A percentile compares a stretch with the other conserved stretches of the same genome.
Evolutionary conservation across 495 filamentous ascomycete species (phyloP).

Genomic region (Penicillium coprophilum): DNA sequence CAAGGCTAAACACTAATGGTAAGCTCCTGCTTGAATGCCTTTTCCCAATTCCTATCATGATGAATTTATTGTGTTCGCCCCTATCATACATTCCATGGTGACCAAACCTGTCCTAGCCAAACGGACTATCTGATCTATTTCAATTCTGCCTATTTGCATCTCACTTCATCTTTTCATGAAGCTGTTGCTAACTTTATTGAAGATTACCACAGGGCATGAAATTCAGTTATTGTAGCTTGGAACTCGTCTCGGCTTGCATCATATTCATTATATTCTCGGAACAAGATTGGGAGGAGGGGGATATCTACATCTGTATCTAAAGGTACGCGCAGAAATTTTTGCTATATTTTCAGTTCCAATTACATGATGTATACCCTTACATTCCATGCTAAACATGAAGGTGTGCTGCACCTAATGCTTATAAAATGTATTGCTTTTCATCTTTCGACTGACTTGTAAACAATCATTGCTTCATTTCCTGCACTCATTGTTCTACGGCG

Average conservation of each 20-base stretch:
- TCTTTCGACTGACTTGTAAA: conserved; percentile 81
- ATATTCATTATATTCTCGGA: background rate
- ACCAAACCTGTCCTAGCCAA: conserved; percentile 89
- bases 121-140: conserved; percentile 71
- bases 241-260: background rate
- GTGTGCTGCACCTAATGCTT: conserved; percentile 63
- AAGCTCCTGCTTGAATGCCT: conserved; percentile 24
- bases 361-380: conserved; percentile 66
- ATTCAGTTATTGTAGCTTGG: background rate
- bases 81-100: conserved; percentile 87
- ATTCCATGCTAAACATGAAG: conserved; percentile 95
- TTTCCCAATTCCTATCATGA: conserved; percentile 55
- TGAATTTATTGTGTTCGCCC: conserved; percentile 85
- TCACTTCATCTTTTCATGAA: conserved; percentile 16
- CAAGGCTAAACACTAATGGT: conserved; percentile 37
- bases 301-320: conserved; percentile 5
- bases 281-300: background rate
- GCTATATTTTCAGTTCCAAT: conserved; percentile 14
- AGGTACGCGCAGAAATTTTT: conserved; percentile 24
- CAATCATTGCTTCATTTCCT: conserved; percentile 16
- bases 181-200: conserved; percentile 32
- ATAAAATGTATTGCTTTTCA: conserved; percentile 83
- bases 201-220: conserved; percentile 21
- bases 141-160: conserved; percentile 17
- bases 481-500: conserved; percentile 28